These are phyloP conservation scores for Alternaria infectoria DNA, from an alignment of 2,329 filamentous ascomycete species.

Conservation along the genomic window DNA sequence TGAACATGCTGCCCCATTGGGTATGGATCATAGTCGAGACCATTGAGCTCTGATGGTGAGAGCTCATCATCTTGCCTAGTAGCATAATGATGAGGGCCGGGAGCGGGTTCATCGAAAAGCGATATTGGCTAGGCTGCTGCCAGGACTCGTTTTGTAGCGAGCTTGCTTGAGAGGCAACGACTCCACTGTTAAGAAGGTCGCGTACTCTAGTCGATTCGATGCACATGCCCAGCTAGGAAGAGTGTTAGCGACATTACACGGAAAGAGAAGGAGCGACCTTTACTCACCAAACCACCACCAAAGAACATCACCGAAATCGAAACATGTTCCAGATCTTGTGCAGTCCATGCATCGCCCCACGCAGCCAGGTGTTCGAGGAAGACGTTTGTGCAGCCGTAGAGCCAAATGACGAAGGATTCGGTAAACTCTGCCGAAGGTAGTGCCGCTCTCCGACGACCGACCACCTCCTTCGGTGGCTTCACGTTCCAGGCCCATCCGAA, in stretches of 20 bases:
- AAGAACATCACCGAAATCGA: slow-evolving; percentile 95
- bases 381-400: slow-evolving; percentile 88
- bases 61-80: slow-evolving; percentile 93
- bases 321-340: slow-evolving; percentile 86
- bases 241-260: slow-evolving; percentile 30
- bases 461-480: slow-evolving; percentile 65
- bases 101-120: slow-evolving; percentile 83
- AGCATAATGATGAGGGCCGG: slow-evolving; percentile 86
- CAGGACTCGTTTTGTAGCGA: slow-evolving; percentile 52
- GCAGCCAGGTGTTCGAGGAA: slow-evolving; percentile 87
- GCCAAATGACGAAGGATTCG: slow-evolving; percentile 87
- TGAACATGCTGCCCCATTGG: slow-evolving; percentile 88
- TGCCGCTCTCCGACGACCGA: slow-evolving; percentile 66
- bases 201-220: slow-evolving; percentile 74
- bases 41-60: slow-evolving; percentile 84
- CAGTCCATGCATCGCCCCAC: slow-evolving; percentile 73
- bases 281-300: slow-evolving; percentile 80
- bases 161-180: slow-evolving; percentile 48
- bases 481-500: slow-evolving; percentile 96
- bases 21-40: slow-evolving; percentile 90
- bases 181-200: slow-evolving; percentile 64
- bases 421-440: slow-evolving; percentile 83
- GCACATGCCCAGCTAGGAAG: slow-evolving; percentile 72
- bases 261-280: slow-evolving; percentile 3
- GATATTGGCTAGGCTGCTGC: slow-evolving; percentile 69